Base-by-base conservation (phyloP, 345 rosid genomes). In the Pseudoturritis turrita region DNA sequence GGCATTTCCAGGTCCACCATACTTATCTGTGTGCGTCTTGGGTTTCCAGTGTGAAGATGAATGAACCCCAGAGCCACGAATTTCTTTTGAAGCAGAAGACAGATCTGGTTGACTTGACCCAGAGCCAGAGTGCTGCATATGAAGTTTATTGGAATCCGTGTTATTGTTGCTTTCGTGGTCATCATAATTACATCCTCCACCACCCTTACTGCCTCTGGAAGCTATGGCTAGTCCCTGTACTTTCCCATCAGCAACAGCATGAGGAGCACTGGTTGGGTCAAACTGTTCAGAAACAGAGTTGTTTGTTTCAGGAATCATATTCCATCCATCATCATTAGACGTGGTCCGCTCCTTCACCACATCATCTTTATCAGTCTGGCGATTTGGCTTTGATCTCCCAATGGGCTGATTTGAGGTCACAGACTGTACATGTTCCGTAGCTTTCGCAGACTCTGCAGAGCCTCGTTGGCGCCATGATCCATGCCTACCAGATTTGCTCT, bases 391-490 rank as follows among this genome's bases (percentile, higher is more conserved):
- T 60, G 68, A 53, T 65, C 59, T 81, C 44, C 55, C 75, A 71
- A 57, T 70, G 65, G 78, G 80, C 68, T 68, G 77, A 56, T 69
- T 57, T 1, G 63, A 45, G 47, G 66, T 74, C 10, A 76, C 68
- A 71, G 72, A 35, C 49, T 70, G 75, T 14, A 65, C 79, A 43
- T 74, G 79, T 4, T 56, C 73, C 40, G 46, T 55, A 23, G 70
- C 60, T 62, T 75, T 40, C 47, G 64, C 52, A 51, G 85, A 55
- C 35, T 84, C 91, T 13, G 65, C 43, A 3, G 82, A 63, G 62
- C 79, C 74, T 1, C 86, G 79, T 58, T 84, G 89, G 65, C 78
- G 90, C 91, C 96, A 85, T 15, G 89, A 76, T 68, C 90, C 86
- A 45, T 74, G 81, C 12, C 74, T 86, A 49, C 82, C 88, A 31